Base-by-base conservation (phyloP, 306 rosid genomes). In the Begonia fuchsioides region DNA sequence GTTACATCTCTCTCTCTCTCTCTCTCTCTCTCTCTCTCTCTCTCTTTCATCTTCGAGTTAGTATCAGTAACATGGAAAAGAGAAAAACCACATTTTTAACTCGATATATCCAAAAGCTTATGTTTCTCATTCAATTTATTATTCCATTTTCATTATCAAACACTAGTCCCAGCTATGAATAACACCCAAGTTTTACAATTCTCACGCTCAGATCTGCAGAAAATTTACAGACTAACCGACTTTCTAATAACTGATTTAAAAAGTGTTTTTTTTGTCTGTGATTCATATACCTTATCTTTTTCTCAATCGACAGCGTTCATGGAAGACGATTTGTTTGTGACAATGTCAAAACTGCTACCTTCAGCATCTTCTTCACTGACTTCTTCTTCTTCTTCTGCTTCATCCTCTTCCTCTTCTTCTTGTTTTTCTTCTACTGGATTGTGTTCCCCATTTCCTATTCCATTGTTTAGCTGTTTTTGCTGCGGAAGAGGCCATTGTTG, bases 401-500 rank as follows among this genome's bases (percentile, higher is more conserved):
- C 13, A 12, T 41, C 44, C 12, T 41, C 44, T 10, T 41, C 44
- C 13, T 41, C 44, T 41, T 41, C 44, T 41, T 41, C 44, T 41
- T 41, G 13, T 41, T 41, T 13, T 41, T 41, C 44, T 10, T 3
- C 13, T 41, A 0, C 13, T 41, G 10, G 44, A 41, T 41, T 41
- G 2, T 41, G 12, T 41, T 10, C 13, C 44, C 44, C 44, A 41
- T 41, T 41, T 41, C 11, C 44, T 41, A 10, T 41, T 41, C 11
- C 44, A 41, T 0, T 10, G 44, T 41, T 41, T 10, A 13, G 1
- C 44, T 41, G 44, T 41, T 41, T 41, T 41, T 10, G 13, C 11
- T 10, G 44, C 44, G 54, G 75, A 2, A 92, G 97, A 1, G 95
- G 97, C 97, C 95, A 90, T 19, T 90, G 97, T 66, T 90, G 97